These are phyloP conservation scores for Pistacia atlantica DNA, from an alignment of 345 rosid species.

Conservation along the genomic window DNA sequence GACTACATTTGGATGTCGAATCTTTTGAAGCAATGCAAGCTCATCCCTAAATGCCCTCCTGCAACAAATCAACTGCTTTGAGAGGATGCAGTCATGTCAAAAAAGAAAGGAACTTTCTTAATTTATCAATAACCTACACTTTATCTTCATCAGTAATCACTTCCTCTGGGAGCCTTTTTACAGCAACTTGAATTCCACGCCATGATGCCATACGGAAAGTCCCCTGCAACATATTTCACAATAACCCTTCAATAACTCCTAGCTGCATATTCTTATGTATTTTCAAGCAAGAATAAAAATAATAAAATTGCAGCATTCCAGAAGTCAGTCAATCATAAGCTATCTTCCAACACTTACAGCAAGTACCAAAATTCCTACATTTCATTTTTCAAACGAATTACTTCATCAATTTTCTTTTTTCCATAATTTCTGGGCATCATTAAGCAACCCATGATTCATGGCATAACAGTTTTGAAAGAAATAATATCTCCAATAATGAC, in stretches of 20 bases:
- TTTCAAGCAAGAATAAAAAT: not conserved
- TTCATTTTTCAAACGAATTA: not conserved
- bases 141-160: slow-evolving; percentile 70
- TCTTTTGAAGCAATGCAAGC: slow-evolving; percentile 90
- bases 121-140: slow-evolving; percentile 60
- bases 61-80: slow-evolving; percentile 24
- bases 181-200: slow-evolving; percentile 97
- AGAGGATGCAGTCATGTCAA: not conserved
- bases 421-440: not conserved
- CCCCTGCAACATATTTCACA: slow-evolving; percentile 51
- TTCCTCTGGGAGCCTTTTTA: slow-evolving; percentile 79
- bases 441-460: not conserved
- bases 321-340: not conserved
- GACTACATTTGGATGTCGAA: slow-evolving; percentile 93
- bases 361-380: not conserved
- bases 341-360: not conserved
- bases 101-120: not conserved
- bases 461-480: too few relatives aligned
- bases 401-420: not conserved
- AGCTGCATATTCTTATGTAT: not conserved
- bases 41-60: slow-evolving; percentile 88
- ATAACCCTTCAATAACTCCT: not conserved
- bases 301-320: not conserved
- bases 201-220: slow-evolving; percentile 77
- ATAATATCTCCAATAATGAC: not conserved